A percentile compares a stretch with the other conserved stretches of the same genome.
Evolutionary conservation across 1,284 basidiomycete species (phyloP).

Genomic region (Sphaerobolus stellatus): DNA sequence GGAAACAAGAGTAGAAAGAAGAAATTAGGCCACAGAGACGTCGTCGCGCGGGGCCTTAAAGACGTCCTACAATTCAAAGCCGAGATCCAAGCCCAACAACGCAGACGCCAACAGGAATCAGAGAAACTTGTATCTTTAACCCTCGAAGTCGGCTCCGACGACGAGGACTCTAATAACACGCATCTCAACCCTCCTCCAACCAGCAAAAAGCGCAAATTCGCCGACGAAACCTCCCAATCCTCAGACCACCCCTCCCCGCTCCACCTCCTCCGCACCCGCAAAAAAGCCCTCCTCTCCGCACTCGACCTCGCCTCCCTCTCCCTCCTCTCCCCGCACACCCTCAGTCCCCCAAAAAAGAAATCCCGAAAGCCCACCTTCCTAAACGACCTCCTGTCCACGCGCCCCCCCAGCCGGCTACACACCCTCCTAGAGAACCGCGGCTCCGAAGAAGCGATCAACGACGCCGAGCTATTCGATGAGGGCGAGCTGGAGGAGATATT

Average conservation of each 20-base stretch:
- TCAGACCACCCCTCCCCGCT: constrained; percentile 6
- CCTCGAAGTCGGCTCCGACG: constrained; percentile 30
- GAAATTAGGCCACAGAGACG: constrained; percentile 36
- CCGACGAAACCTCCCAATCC: constrained; percentile 11
- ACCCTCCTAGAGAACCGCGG: constrained; percentile 34
- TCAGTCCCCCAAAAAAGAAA: constrained; percentile 30
- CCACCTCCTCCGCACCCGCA: constrained; percentile 11
- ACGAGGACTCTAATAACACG: constrained; percentile 28
- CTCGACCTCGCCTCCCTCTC: constrained; percentile 11
- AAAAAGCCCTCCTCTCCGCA: not conserved
- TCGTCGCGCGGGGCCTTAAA: constrained; percentile 62
- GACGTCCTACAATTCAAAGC: constrained; percentile 69
- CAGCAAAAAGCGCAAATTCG: constrained; percentile 9
- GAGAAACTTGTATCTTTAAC: constrained; percentile 22
- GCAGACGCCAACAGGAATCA: constrained; percentile 35
- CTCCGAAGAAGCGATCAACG: constrained; percentile 44
- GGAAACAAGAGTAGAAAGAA: constrained; percentile 39
- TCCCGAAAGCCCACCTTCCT: constrained; percentile 39
- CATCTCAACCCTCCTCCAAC: constrained; percentile 23
- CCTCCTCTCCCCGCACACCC: constrained; percentile 7
- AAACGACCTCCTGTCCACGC: constrained; percentile 35
- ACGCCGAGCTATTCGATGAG: constrained; percentile 55
- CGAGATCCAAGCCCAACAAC: constrained; percentile 45
- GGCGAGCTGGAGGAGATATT: constrained; percentile 53
- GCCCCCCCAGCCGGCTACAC: constrained; percentile 14